Evolutionary conservation across 2,329 filamentous ascomycete species (phyloP), one percentile per base, ranked within the genome.

Genomic region (Lizonia empirigonia): DNA sequence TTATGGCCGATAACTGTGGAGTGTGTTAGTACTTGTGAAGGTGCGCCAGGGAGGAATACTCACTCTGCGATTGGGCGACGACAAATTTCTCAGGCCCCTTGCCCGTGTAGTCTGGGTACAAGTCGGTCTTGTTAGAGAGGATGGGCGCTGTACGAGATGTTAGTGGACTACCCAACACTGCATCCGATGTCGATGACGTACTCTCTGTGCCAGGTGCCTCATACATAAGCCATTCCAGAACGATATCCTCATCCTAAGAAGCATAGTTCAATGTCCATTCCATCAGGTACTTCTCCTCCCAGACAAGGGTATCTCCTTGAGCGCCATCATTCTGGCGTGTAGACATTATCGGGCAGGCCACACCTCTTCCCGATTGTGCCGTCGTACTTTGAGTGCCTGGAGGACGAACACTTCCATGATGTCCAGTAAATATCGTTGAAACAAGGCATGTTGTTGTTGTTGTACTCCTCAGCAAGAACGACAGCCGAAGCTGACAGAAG

Each of bases 371-470:
- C 34, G 9, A 19, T 7, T 3, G 19, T 41, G 12, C 5, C 7
- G 10, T 40, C 36, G 7, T 29, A 27, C 16, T 19, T 29, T 8
- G 36, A 36, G 5, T 1, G 1, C 8, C 30, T 26, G 0, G 10
- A 2, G 23, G 35, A 48, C 3, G 2, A n/a, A 22, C 45, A 48
- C 24, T 16, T 41, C 36, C 45, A 40, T 16, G 45, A 48, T 22
- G 37, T 39, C 26, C 27, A 39, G 22, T 27, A 47, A 15, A 39
- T 33, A 35, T 39, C 35, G 35, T 47, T 47, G 22, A 39, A 41
- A 12, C 45, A 48, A 4, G 45, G 45, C 23, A 41, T 22, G n/a
- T 16, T 26, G n/a, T n/a, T 32, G 7, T 22, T 19, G 33, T 45
- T n/a, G 7, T n/a, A n/a, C n/a, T 34, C 35, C 7, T 20, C 16